These are phyloP conservation scores for Xylaria multiplex DNA, from an alignment of 2,329 filamentous ascomycete genomes.

Conservation along the genomic window DNA sequence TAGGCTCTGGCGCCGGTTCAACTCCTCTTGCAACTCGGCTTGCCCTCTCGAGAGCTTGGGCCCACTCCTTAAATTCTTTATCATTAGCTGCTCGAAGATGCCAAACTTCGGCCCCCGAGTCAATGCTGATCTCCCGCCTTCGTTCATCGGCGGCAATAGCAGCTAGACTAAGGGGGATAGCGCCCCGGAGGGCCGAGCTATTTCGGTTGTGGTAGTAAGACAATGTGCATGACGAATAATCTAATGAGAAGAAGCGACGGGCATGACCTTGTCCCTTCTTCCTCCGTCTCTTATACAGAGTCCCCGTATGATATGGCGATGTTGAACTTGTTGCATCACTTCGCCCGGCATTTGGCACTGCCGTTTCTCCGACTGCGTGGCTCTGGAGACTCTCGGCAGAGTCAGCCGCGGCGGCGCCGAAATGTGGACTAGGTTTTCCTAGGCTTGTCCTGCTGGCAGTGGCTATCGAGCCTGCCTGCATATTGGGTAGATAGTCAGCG, in stretches of 20 bases:
- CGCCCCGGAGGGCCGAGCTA: constrained; percentile 89
- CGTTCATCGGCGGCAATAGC: constrained; percentile 90
- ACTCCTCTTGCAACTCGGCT: constrained; percentile 71
- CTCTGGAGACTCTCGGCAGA: constrained; percentile 72
- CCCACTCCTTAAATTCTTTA: constrained; percentile 90
- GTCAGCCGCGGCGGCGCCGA: constrained; percentile 59
- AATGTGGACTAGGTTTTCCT: constrained; percentile 59
- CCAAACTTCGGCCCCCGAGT: constrained; percentile 97
- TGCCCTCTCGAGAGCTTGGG: constrained; percentile 82
- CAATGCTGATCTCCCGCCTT: constrained; percentile 91
- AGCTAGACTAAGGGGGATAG: constrained; percentile 90
- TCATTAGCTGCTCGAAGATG: constrained; percentile 85
- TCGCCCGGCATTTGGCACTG: constrained; percentile 62
- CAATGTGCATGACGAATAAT: constrained; percentile 91
- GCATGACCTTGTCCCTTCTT: constrained; percentile 96
- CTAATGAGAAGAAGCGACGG: constrained; percentile 92
- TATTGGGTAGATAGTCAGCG: constrained; percentile 73
- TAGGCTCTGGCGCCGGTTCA: constrained; percentile 51
- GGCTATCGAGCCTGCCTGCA: constrained; percentile 55
- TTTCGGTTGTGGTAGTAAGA: constrained; percentile 97
- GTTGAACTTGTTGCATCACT: constrained; percentile 58
- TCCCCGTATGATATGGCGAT: constrained; percentile 79
- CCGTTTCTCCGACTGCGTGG: constrained; percentile 53
- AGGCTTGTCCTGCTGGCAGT: constrained; percentile 61
- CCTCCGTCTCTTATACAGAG: constrained; percentile 86